phyloP scores from a whole-genome alignment of 768 basidiomycete species.

The Dacryopinax primogenitus region DNA sequence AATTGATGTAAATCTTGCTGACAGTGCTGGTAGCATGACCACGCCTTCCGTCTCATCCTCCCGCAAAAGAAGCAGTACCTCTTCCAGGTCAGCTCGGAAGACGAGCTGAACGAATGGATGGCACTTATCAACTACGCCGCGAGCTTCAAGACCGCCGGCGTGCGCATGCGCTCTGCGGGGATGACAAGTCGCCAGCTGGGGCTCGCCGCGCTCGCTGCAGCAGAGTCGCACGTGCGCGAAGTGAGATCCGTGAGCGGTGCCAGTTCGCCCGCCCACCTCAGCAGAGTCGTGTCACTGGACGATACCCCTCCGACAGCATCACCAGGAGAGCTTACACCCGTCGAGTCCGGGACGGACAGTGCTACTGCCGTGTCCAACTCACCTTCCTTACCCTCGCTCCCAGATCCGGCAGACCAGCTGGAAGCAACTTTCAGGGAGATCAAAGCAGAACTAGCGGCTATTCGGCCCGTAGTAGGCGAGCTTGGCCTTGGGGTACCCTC shows the following conservation, averaged over 20 bases:
- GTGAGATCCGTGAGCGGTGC: not conserved
- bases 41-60: conserved; percentile 67
- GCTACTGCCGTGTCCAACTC: not conserved
- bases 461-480: conserved; percentile 22
- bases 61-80: conserved; percentile 67
- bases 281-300: conserved; percentile 6
- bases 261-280: conserved; percentile 1
- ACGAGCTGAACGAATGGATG: conserved; percentile 82
- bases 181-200: conserved; percentile 60
- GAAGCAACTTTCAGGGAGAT: conserved; percentile 71
- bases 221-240: conserved; percentile 60
- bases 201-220: conserved; percentile 73
- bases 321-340: conserved; percentile 9
- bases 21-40: conserved; percentile 36
- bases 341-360: conserved; percentile 8
- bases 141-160: conserved; percentile 71
- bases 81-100: conserved; percentile 54
- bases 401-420: conserved; percentile 26
- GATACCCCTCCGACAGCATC: conserved; percentile 9
- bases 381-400: not conserved
- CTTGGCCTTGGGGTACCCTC: not conserved
- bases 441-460: conserved; percentile 66
- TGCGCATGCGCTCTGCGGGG: conserved; percentile 63
- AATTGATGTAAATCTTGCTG: not conserved
- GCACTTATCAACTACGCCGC: conserved; percentile 86